Base-by-base conservation (phyloP, 1,284 basidiomycete species). In the Tranzscheliella williamsii region DNA sequence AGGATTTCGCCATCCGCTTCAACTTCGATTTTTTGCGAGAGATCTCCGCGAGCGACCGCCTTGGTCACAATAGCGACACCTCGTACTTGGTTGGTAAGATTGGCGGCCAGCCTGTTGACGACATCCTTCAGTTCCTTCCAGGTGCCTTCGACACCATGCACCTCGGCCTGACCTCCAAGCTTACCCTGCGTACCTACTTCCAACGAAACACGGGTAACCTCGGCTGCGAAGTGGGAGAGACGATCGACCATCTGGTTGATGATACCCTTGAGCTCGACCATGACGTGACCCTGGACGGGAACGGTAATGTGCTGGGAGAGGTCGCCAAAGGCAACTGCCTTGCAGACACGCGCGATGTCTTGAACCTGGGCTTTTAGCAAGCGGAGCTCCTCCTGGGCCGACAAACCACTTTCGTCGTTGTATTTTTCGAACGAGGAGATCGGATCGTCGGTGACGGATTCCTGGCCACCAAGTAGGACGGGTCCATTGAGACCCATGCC, bases 261-360 rank as follows among this genome's bases (percentile, higher is more conserved):
- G 69, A 94, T 92, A 67, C 96, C 91, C 83, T 96, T 96, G 73
- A 97, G 85, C 79, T 95, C 90, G 16, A 93, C 88, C 91, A 98
- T 95, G 53, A 94, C 90, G 51, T 89, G 88, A 63, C 93, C 93
- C 79, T 96, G 90, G 5, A 96, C 94, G 24, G 88, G 89, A 5
- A 96, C 92, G 32, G 90, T 93, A 65, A 98, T 95, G 82, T 95
- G 94, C 81, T 96, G 90, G 35, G 87, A 89, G 62, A 98, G 80
- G 78, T 98, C 94, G 24, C 93, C 93, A 18, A 86, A 84, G 0
- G 94, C 94, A 62, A 98, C 93, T 17, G 93, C 93, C 69, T 92
- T 92, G 80, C 93, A 96, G 24, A 97, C 93, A 29, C 91, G 83
- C 32, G 88, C 87, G 66, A 90, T 89, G 76, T 93, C 90, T 80